Percentiles rank a stretch among this genome's conserved stretches.
phyloP scores from a whole-genome alignment of 352 stramenopile genomes.

The Pythium rishiriense region DNA sequence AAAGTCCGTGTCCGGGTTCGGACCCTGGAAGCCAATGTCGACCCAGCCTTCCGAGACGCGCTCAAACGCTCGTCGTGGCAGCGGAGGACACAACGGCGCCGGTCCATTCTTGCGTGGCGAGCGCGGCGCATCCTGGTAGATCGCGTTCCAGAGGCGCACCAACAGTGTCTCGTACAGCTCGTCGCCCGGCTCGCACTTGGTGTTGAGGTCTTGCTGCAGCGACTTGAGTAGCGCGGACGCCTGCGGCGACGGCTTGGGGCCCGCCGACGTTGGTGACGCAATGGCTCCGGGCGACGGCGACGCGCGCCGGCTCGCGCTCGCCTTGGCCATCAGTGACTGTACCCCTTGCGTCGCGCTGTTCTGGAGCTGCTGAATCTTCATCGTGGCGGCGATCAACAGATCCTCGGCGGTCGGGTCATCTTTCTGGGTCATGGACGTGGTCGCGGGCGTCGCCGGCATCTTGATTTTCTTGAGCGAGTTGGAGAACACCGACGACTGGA shows the following conservation, averaged over 20 bases:
- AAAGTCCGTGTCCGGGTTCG: conserved; percentile 83
- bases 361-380: conserved; percentile 54
- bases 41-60: conserved; percentile 63
- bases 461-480: conserved; percentile 46
- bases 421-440: conserved; percentile 54
- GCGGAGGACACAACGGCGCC: not conserved
- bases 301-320: conserved; percentile 9
- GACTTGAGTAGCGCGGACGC: conserved; percentile 43
- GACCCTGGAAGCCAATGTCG: conserved; percentile 73
- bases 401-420: conserved; percentile 66
- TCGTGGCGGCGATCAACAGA: conserved; percentile 50
- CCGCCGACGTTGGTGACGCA: not conserved
- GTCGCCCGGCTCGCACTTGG: conserved; percentile 60
- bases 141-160: conserved; percentile 58
- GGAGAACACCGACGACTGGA: conserved; percentile 35
- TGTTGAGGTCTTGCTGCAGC: conserved; percentile 64
- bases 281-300: conserved; percentile 7
- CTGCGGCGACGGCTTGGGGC: conserved; percentile 34
- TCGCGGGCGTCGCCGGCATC: conserved; percentile 42
- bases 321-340: conserved; percentile 35
- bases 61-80: conserved; percentile 35
- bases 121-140: conserved; percentile 40
- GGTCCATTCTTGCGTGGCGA: conserved; percentile 17
- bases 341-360: conserved; percentile 36
- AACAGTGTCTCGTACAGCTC: conserved; percentile 67